These are phyloP conservation scores for Rhizoclosmatium globosum DNA, from an alignment of 192 early-diverging fungal genomes.

Conservation along the genomic window DNA sequence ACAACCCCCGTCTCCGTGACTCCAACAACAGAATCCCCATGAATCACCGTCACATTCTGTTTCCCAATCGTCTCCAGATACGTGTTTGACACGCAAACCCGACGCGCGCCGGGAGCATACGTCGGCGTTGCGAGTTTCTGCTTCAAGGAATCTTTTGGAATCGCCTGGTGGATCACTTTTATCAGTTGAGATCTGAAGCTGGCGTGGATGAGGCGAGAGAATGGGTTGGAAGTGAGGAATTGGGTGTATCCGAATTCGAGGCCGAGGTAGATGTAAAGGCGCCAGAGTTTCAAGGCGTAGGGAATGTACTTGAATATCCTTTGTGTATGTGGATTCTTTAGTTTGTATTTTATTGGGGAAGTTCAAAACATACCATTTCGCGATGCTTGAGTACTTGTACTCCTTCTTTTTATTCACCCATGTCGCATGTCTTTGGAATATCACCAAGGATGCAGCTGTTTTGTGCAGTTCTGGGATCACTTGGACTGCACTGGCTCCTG, in stretches of 20 bases:
- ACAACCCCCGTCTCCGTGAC: not conserved
- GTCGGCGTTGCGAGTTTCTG: not conserved
- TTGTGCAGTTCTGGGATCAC: conserved; percentile 17
- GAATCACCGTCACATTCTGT: not conserved
- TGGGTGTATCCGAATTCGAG: not conserved
- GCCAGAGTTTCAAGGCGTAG: conserved; percentile 10
- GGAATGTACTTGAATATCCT: conserved; percentile 40
- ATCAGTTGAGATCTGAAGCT: not conserved
- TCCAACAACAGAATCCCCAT: not conserved
- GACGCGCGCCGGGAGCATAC: conserved; percentile 14
- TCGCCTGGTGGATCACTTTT: not conserved
- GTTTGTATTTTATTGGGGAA: not conserved
- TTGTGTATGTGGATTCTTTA: not conserved
- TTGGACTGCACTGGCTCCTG: conserved; percentile 27
- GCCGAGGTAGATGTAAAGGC: not conserved
- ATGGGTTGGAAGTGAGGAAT: not conserved
- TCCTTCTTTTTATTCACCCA: conserved; percentile 24
- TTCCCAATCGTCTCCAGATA: conserved; percentile 8
- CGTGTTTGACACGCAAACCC: not conserved
- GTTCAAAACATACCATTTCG: conserved; percentile 11
- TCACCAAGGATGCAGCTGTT: not conserved
- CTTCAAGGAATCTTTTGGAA: not conserved
- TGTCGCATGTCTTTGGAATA: conserved; percentile 35
- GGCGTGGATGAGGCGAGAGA: not conserved
- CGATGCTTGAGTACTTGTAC: conserved; percentile 3